Conservation (phyloP, 306 rosid genomes). For the Echinosophora koreensis region DNA sequence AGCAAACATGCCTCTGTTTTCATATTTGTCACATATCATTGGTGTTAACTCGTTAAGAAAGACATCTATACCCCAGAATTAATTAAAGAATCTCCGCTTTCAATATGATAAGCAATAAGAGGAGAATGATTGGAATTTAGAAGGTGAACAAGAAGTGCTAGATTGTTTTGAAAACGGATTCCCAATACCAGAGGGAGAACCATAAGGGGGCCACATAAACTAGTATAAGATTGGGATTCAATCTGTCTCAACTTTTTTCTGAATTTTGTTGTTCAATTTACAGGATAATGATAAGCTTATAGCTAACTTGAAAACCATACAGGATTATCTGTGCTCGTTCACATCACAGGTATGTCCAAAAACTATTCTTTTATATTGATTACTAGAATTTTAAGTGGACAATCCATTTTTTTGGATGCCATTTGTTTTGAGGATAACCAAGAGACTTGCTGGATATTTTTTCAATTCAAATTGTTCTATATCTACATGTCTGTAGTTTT, state of each 20-base stretch:
- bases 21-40: background rate
- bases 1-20: background rate
- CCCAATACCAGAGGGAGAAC: background rate
- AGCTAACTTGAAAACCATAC: slow-evolving; percentile 88
- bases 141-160: background rate
- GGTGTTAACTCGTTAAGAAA: background rate
- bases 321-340: slow-evolving; percentile 93
- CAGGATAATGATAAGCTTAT: slow-evolving; percentile 86
- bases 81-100: slow-evolving; percentile 22
- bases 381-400: background rate
- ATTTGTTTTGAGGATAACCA: slow-evolving; percentile 10
- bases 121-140: background rate
- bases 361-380: slow-evolving; percentile 15
- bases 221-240: slow-evolving; percentile 13
- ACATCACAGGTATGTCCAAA: slow-evolving; percentile 73
- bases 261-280: slow-evolving; percentile 41
- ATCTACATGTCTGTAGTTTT: background rate
- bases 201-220: background rate
- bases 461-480: background rate
- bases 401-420: background rate
- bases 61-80: background rate
- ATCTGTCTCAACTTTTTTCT: slow-evolving; percentile 20
- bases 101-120: slow-evolving; percentile 27
- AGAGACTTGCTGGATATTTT: background rate
- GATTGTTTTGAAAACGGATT: background rate